A percentile compares a stretch with the other conserved stretches of the same genome.
Conservation (phyloP, 345 rosid genomes). For the Erodium maritimum region DNA sequence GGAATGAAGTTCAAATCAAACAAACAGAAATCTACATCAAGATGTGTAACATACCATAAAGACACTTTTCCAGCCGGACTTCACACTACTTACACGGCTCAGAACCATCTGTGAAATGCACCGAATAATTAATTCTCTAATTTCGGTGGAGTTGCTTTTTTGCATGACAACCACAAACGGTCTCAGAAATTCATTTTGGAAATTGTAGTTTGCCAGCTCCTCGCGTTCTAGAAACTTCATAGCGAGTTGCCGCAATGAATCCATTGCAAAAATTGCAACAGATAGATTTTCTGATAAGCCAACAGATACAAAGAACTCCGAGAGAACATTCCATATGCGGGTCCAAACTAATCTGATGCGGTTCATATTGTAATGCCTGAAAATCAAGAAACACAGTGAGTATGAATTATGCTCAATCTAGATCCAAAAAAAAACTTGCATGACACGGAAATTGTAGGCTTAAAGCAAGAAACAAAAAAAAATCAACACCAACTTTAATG, state of each 20-base stretch:
- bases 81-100: constrained; percentile 75
- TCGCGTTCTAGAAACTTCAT: constrained; percentile 95
- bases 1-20: background rate
- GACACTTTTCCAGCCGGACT: constrained; percentile 98
- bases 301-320: constrained; percentile 89
- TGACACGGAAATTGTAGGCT: background rate
- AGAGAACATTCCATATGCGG: constrained; percentile 88
- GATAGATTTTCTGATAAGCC: constrained; percentile 94
- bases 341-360: constrained; percentile 98
- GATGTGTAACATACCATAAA: constrained; percentile 47
- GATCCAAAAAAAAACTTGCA: background rate
- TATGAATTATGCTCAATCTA: too few species aligned
- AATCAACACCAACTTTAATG: background rate
- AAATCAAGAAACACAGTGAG: constrained; percentile 6
- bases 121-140: constrained; percentile 80
- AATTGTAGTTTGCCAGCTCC: constrained; percentile 92
- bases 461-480: too few species aligned
- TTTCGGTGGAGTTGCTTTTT: constrained; percentile 76
- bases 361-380: constrained; percentile 97
- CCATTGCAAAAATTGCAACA: constrained; percentile 95
- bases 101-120: constrained; percentile 97
- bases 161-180: constrained; percentile 94
- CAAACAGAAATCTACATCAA: constrained; percentile 1
- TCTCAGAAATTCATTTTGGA: constrained; percentile 89
- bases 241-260: constrained; percentile 90